Conservation (phyloP, 495 filamentous ascomycete species). For the Neurospora sp. region DNA sequence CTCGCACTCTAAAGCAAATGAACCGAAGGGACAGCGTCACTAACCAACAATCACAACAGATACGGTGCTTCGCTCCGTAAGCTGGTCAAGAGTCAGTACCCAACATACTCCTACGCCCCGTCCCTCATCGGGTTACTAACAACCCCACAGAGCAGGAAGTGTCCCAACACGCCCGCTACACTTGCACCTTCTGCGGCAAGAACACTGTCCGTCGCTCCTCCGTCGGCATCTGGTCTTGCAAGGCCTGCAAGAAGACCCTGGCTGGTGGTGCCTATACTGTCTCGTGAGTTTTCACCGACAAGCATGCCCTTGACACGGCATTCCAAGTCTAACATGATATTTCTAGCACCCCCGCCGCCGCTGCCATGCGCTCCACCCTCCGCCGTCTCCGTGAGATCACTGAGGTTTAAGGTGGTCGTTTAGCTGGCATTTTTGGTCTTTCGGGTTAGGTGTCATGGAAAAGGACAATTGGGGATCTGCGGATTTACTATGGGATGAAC, state of each 20-base stretch:
- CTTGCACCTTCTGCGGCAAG: slow-evolving; percentile 93
- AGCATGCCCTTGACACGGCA: neutral
- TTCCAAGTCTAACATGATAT: slow-evolving; percentile 12
- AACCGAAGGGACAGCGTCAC: slow-evolving; percentile 1
- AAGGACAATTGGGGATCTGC: slow-evolving; percentile 26
- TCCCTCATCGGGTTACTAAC: slow-evolving; percentile 1
- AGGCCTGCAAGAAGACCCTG: slow-evolving; percentile 83
- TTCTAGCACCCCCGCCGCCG: slow-evolving; percentile 82
- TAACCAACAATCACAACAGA: slow-evolving; percentile 29
- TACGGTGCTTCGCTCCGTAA: slow-evolving; percentile 99
- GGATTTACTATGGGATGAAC: slow-evolving; percentile 26
- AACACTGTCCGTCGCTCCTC: slow-evolving; percentile 82
- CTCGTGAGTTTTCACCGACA: slow-evolving; percentile 56
- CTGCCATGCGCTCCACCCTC: slow-evolving; percentile 93
- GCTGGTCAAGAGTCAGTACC: slow-evolving; percentile 71
- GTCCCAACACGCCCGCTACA: slow-evolving; percentile 89
- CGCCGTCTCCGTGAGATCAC: slow-evolving; percentile 95
- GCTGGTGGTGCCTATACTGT: slow-evolving; percentile 96
- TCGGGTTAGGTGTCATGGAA: slow-evolving; percentile 29
- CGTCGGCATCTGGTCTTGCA: slow-evolving; percentile 96
- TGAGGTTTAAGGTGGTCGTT: slow-evolving; percentile 60
- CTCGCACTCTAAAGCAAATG: neutral
- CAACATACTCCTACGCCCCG: neutral
- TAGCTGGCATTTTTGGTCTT: slow-evolving; percentile 19
- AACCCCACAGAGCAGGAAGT: slow-evolving; percentile 71